Conservation (phyloP, 768 basidiomycete genomes). For the Collybiopsis luxurians region DNA sequence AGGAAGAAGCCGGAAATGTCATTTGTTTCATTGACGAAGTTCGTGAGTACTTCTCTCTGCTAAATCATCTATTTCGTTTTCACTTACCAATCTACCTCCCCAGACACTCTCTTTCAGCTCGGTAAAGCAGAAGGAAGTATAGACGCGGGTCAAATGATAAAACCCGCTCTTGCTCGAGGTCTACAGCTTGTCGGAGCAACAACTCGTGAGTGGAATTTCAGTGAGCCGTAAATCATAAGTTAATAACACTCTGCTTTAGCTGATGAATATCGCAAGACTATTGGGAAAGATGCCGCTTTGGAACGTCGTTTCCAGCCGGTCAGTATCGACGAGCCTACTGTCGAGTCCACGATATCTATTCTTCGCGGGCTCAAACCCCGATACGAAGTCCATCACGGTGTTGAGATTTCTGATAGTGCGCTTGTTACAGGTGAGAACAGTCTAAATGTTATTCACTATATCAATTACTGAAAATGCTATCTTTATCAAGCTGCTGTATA, state of each 20-base stretch:
- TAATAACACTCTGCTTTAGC: conserved; percentile 33
- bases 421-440: conserved; percentile 71
- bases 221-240: not conserved
- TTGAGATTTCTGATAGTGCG: conserved; percentile 86
- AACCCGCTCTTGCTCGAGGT: conserved; percentile 84
- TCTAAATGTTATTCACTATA: not conserved
- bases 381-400: conserved; percentile 93
- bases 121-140: conserved; percentile 92
- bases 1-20: conserved; percentile 78
- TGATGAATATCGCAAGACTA: conserved; percentile 89
- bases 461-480: not conserved
- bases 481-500: conserved; percentile 70
- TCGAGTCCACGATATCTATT: conserved; percentile 82
- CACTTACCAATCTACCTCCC: not conserved
- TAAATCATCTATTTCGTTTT: not conserved
- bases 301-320: conserved; percentile 92
- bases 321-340: conserved; percentile 83
- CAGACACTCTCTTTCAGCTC: conserved; percentile 80
- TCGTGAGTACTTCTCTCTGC: conserved; percentile 48
- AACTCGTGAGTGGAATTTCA: conserved; percentile 53
- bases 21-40: conserved; percentile 97
- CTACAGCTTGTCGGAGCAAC: conserved; percentile 89
- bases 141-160: conserved; percentile 93
- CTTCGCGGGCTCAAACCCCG: conserved; percentile 80
- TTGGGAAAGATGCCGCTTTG: conserved; percentile 88